Conservation (phyloP, 495 filamentous ascomycete genomes). For the Penicilliopsis zonata region DNA sequence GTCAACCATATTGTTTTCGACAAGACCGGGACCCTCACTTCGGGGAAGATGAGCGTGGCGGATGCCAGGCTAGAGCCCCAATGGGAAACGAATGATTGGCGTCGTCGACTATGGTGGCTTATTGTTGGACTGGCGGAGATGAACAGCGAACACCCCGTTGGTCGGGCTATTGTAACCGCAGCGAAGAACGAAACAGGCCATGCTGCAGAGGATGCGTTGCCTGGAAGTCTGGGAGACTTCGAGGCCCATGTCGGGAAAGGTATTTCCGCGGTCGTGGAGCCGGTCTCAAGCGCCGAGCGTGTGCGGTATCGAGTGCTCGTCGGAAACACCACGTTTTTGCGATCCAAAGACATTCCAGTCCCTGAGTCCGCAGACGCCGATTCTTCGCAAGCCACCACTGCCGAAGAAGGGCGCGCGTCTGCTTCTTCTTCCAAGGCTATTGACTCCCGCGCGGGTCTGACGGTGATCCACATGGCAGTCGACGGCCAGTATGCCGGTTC, state of each 20-base stretch:
- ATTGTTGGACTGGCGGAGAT: conserved; percentile 87
- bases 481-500: conserved; percentile 67
- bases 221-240: conserved; percentile 78
- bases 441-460: conserved; percentile 50
- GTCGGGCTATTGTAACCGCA: conserved; percentile 63
- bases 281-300: conserved; percentile 49
- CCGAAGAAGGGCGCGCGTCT: conserved; percentile 9
- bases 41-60: conserved; percentile 87
- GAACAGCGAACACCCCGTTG: conserved; percentile 91
- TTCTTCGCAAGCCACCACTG: conserved; percentile 7
- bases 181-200: conserved; percentile 66
- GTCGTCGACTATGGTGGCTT: conserved; percentile 79
- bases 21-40: conserved; percentile 93
- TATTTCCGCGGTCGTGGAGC: conserved; percentile 71
- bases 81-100: conserved; percentile 60
- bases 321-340: conserved; percentile 70
- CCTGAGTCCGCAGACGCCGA: conserved; percentile 48
- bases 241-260: conserved; percentile 74
- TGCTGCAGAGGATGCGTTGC: conserved; percentile 57
- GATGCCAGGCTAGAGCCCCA: conserved; percentile 48
- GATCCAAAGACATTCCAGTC: conserved; percentile 52
- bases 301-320: conserved; percentile 66
- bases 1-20: conserved; percentile 94
- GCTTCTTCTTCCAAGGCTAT: too few species aligned
- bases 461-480: conserved; percentile 85